Evolutionary conservation across 2,329 filamentous ascomycete genomes (phyloP), one percentile per base, ranked within the genome.

Genomic region (Sporothrix mexicana): DNA sequence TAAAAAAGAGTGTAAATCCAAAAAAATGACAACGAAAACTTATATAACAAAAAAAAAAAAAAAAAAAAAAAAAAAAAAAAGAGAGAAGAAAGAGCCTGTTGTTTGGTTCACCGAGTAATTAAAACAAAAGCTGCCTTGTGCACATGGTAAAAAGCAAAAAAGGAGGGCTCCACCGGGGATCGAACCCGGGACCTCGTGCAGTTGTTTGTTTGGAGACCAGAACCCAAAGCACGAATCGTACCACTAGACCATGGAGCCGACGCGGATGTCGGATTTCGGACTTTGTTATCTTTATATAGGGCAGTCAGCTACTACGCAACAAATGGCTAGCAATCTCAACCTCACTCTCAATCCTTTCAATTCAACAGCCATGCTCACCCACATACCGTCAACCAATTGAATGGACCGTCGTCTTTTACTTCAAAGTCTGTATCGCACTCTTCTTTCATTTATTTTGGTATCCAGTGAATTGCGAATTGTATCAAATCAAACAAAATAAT

Each of bases 101-200:
- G 10, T 55, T 1, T 10, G 45, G 30, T 23, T n/a, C 9, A 5
- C 17, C 45, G 8, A 13, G 15, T 10, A 9, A 30, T 41, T 47
- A 51, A 7, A 68, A 66, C 25, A 55, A 23, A 23, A 6, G 30
- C 3, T 36, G 30, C 30, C 30, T 36, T 36, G 3, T 23, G 55
- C 4, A 23, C 51, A 23, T 12, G 55, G 45, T n/a, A 25, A 72
- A 30, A 67, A 45, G 41, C 10, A 66, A 74, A 75, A 75, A 74
- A 70, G 36, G 25, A 51, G 75, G 74, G 75, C 75, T 76, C 74
- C 69, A 68, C 74, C 75, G 75, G 74, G 75, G 75, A 74, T 76
- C 75, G 75, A 76, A 76, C 74, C 74, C 74, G 75, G 75, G 75
- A 75, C 75, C 75, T 76, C 75, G 73, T 75, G 74, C 73, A 75